Percentiles rank a stretch among this genome's conserved stretches.
These are phyloP conservation scores for Moricandia moricandioides DNA, from an alignment of 345 rosid species.

Conservation along the genomic window DNA sequence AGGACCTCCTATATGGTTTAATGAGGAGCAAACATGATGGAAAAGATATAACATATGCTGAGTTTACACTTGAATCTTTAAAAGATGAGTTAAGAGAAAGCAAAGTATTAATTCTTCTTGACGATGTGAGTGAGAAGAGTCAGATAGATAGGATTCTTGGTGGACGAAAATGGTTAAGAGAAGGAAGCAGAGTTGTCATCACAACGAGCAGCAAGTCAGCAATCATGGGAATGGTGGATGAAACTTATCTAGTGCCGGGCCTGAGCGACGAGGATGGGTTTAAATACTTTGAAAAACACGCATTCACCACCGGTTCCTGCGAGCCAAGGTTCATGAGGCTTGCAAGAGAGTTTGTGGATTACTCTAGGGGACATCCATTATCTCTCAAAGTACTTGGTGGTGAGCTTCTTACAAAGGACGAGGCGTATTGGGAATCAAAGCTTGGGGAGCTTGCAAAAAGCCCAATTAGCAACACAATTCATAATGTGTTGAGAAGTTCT, in stretches of 20 bases:
- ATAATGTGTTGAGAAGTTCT: slow-evolving; percentile 18
- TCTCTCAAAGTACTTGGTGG: slow-evolving; percentile 37
- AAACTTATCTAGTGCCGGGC: slow-evolving; percentile 10
- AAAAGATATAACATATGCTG: not conserved
- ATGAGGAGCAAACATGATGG: not conserved
- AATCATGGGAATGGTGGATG: not conserved
- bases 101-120: slow-evolving; percentile 25
- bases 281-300: not conserved
- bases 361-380: slow-evolving; percentile 36
- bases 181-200: slow-evolving; percentile 30
- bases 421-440: slow-evolving; percentile 22
- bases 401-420: not conserved
- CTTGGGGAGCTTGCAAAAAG: slow-evolving; percentile 1
- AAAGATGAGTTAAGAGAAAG: not conserved
- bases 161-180: not conserved
- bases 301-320: slow-evolving; percentile 11
- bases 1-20: slow-evolving; percentile 6
- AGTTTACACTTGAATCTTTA: not conserved
- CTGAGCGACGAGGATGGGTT: slow-evolving; percentile 9
- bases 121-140: slow-evolving; percentile 1
- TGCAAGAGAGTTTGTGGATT: slow-evolving; percentile 10
- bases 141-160: slow-evolving; percentile 14
- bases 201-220: slow-evolving; percentile 11
- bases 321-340: not conserved
- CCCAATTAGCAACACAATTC: slow-evolving; percentile 18